Base-by-base conservation (phyloP, 2,329 filamentous ascomycete species). In the Alternaria viburni region DNA sequence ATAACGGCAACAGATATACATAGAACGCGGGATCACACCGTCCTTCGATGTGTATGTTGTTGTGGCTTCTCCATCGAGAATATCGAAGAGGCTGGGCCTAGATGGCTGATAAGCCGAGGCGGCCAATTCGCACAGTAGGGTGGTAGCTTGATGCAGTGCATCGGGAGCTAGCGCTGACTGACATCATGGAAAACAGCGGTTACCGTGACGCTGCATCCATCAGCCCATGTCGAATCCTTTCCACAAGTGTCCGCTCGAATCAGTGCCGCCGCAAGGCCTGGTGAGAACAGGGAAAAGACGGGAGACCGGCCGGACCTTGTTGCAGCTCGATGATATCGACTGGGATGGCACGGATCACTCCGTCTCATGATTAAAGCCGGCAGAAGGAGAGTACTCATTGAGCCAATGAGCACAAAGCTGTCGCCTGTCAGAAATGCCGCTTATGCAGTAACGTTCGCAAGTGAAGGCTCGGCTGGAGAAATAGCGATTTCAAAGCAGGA, bases 361-460 rank as follows among this genome's bases (percentile, higher is more conserved):
- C 47, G 60, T 66, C 64, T 71, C 68, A 74, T 67, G 65, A 73
- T 64, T 65, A 74, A 73, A 75, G 74, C 72, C 74, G 74, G 71
- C 72, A 74, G 68, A 74, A 67, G 66, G 64, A 68, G 70, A 54
- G 55, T 52, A 58, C 9, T 32, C 6, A 49, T 55, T 19, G 3
- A 57, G 28, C 77, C 76, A 78, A 79, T 79, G 65, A 74, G 49
- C 57, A 49, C 12, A 15, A n/a, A 54, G 21, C 23, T 25, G 45
- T 57, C 45, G 67, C 66, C 64, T 74, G 69, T 73, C 71, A 74
- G 62, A 71, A 72, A 68, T 70, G 70, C 69, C 76, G 76, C 76
- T 79, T 77, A 78, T 79, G 77, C 77, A 78, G 72, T 75, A 71
- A 77, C 76, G 76, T 77, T 79, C 68, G 61, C 61, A 69, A 65